These are phyloP conservation scores for Omphalotus guepiniiformis DNA, from an alignment of 768 basidiomycete genomes.

Conservation along the genomic window DNA sequence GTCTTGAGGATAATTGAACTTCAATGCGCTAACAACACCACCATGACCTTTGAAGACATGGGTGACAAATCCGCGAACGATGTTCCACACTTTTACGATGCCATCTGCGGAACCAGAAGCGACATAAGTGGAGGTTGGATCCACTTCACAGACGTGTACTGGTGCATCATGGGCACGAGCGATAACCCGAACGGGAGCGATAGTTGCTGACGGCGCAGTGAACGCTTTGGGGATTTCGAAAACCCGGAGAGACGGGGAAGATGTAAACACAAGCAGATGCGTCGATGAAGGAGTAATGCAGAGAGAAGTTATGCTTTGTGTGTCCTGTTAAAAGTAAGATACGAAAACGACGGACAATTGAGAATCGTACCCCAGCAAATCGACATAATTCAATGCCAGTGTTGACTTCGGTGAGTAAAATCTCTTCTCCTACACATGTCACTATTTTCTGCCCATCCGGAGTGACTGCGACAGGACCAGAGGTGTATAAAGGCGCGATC, in stretches of 20 bases:
- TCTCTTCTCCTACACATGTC: constrained; percentile 85
- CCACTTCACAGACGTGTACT: constrained; percentile 81
- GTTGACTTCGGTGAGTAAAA: constrained; percentile 75
- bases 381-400: constrained; percentile 73
- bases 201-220: constrained; percentile 37
- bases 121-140: constrained; percentile 84
- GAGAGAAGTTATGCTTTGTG: constrained; percentile 78
- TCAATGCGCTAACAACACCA: constrained; percentile 90
- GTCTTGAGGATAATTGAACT: constrained; percentile 76
- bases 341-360: constrained; percentile 1
- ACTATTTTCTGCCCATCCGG: constrained; percentile 75
- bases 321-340: constrained; percentile 51
- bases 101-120: constrained; percentile 97
- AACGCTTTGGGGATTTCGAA: constrained; percentile 67
- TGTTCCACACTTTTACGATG: constrained; percentile 95
- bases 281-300: constrained; percentile 74
- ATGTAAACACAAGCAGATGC: constrained; percentile 76
- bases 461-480: constrained; percentile 79
- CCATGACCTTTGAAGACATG: constrained; percentile 97
- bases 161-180: constrained; percentile 90
- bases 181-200: constrained; percentile 72
- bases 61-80: constrained; percentile 81
- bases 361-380: constrained; percentile 73
- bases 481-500: constrained; percentile 82
- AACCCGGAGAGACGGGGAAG: constrained; percentile 75